Conservation (phyloP, 257 asterid species). For the Nemophila menziesii region DNA sequence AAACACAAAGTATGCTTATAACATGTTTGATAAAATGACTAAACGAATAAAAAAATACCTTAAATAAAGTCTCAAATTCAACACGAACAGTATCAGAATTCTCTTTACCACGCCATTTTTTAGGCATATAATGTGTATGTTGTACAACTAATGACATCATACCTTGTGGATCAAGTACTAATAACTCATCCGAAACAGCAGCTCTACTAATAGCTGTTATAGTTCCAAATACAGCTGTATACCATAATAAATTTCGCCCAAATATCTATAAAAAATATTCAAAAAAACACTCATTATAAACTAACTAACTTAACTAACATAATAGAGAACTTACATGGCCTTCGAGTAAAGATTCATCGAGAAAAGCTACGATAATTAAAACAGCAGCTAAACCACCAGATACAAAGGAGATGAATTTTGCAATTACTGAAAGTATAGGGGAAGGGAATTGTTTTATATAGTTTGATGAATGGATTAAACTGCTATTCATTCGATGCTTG, state of each 20-base stretch:
- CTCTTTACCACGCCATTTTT: slow-evolving; percentile 96
- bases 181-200: slow-evolving; percentile 66
- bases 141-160: slow-evolving; percentile 73
- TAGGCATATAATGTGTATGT: slow-evolving; percentile 91
- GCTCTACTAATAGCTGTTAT: slow-evolving; percentile 96
- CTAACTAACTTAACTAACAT: neutral
- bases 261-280: slow-evolving; percentile 61
- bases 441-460: slow-evolving; percentile 92
- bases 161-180: slow-evolving; percentile 78
- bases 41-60: slow-evolving; percentile 37
- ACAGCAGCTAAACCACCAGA: slow-evolving; percentile 99
- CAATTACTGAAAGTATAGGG: slow-evolving; percentile 66
- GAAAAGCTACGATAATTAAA: slow-evolving; percentile 83
- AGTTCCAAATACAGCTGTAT: slow-evolving; percentile 95
- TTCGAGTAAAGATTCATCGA: slow-evolving; percentile 95
- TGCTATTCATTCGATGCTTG: slow-evolving; percentile 82
- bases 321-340: slow-evolving; percentile 63
- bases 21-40: neutral
- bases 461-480: slow-evolving; percentile 68
- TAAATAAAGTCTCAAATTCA: slow-evolving; percentile 88
- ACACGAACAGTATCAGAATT: slow-evolving; percentile 49
- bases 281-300: slow-evolving; percentile 10
- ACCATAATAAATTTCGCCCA: slow-evolving; percentile 95
- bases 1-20: neutral
- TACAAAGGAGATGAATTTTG: slow-evolving; percentile 92